Conservation (phyloP, 1,284 basidiomycete genomes). For the Paramarasmius palmivorus region DNA sequence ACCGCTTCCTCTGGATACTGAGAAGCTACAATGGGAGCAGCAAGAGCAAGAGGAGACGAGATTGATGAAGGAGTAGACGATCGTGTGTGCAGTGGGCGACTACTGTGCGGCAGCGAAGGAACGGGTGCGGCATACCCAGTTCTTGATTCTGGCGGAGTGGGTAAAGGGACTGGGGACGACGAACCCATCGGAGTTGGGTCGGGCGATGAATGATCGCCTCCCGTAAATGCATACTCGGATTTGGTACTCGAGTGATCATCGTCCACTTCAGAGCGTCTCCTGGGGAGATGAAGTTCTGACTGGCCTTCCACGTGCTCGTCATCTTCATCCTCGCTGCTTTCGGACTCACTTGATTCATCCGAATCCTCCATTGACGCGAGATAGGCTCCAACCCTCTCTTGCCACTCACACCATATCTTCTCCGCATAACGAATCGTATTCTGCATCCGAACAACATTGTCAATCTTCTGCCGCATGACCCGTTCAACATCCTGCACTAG, state of each 20-base stretch:
- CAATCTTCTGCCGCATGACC: constrained; percentile 90
- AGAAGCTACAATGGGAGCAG: constrained; percentile 78
- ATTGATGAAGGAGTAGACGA: constrained; percentile 84
- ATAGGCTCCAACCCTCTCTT: constrained; percentile 78
- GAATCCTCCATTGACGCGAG: constrained; percentile 63
- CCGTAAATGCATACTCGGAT: constrained; percentile 62
- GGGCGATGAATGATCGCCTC: constrained; percentile 41
- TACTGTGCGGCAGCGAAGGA: constrained; percentile 34
- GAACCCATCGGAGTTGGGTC: constrained; percentile 72
- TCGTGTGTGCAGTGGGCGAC: constrained; percentile 64
- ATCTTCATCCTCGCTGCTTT: constrained; percentile 33
- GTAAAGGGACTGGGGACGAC: constrained; percentile 53
- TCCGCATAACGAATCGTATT: constrained; percentile 98
- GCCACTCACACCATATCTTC: constrained; percentile 97
- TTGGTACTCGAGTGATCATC: constrained; percentile 63
- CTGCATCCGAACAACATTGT: constrained; percentile 94
- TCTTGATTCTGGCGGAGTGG: constrained; percentile 30
- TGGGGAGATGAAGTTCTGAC: not conserved
- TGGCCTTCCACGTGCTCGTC: constrained; percentile 27
- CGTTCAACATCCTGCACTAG: constrained; percentile 87
- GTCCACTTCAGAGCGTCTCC: constrained; percentile 26
- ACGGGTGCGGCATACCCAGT: constrained; percentile 25
- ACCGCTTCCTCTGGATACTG: constrained; percentile 53
- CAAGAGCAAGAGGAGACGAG: constrained; percentile 79
- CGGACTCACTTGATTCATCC: constrained; percentile 39